These are phyloP conservation scores for Aureobasidium pullulans DNA, from an alignment of 2,329 filamentous ascomycete genomes.

Conservation along the genomic window DNA sequence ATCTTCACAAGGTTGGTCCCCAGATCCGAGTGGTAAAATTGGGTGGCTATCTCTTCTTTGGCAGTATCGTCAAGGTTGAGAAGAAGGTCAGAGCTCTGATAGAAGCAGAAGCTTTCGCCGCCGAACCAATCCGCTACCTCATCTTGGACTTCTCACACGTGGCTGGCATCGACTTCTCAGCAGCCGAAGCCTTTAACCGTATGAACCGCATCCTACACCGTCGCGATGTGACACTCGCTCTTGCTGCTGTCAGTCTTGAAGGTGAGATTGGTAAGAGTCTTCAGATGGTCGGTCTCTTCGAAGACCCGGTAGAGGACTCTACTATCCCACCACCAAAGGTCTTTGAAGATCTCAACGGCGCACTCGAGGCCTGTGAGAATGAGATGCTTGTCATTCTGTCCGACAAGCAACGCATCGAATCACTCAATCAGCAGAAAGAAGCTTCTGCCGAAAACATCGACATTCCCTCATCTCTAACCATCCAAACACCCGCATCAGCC, in stretches of 20 bases:
- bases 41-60: conserved; percentile 94
- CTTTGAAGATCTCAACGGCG: conserved; percentile 85
- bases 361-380: conserved; percentile 91
- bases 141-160: conserved; percentile 86
- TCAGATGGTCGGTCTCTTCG: conserved; percentile 74
- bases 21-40: conserved; percentile 91
- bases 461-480: conserved; percentile 12
- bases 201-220: conserved; percentile 77
- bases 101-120: conserved; percentile 70
- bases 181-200: conserved; percentile 87
- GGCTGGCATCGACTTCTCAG: conserved; percentile 89
- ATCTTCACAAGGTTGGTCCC: conserved; percentile 73
- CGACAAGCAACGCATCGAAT: conserved; percentile 24
- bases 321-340: conserved; percentile 48
- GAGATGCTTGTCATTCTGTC: conserved; percentile 59
- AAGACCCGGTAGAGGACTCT: conserved; percentile 62
- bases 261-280: conserved; percentile 71
- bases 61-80: conserved; percentile 92
- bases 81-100: conserved; percentile 76
- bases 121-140: conserved; percentile 78
- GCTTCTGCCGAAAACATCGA: conserved; percentile 38
- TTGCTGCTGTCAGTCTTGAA: conserved; percentile 73
- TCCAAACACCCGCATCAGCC: conserved; percentile 4
- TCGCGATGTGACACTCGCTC: conserved; percentile 69
- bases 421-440: conserved; percentile 26